Percentiles rank a stretch among this genome's conserved stretches.
These are phyloP conservation scores for Tylopilus intermedius DNA, from an alignment of 768 basidiomycete species.

Conservation along the genomic window DNA sequence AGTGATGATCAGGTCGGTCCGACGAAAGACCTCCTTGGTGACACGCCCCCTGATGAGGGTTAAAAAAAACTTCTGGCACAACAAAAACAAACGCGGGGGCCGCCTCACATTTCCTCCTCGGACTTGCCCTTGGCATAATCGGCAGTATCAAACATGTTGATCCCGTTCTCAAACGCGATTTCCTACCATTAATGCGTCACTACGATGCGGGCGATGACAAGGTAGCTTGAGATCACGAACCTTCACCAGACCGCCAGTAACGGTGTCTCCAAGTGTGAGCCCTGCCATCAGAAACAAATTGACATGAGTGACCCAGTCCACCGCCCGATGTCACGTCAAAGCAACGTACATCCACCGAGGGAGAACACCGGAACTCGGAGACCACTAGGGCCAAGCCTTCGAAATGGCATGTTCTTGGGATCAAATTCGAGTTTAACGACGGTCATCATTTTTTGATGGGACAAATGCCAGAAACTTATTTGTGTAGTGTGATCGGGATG, in stretches of 20 bases:
- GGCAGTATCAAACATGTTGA: conserved; percentile 11
- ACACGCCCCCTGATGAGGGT: conserved; percentile 1
- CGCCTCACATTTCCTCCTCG: conserved; percentile 5
- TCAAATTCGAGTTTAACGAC: conserved; percentile 3
- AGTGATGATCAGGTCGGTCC: conserved; percentile 7
- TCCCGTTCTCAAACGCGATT: conserved; percentile 8
- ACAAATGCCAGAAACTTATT: not conserved
- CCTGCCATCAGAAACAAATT: not conserved
- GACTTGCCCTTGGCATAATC: conserved; percentile 6
- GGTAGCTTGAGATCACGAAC: not conserved
- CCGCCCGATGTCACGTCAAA: not conserved
- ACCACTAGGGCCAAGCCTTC: conserved; percentile 6
- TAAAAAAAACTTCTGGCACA: not conserved
- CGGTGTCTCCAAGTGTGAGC: conserved; percentile 9
- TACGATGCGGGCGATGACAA: not conserved
- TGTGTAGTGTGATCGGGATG: not conserved
- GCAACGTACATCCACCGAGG: conserved; percentile 4
- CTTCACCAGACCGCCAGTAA: conserved; percentile 5
- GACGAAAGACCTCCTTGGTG: conserved; percentile 4
- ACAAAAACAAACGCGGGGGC: not conserved
- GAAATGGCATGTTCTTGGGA: conserved; percentile 8
- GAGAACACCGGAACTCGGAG: conserved; percentile 9
- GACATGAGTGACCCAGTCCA: not conserved
- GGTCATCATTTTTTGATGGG: not conserved
- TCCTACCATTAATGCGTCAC: not conserved